Evolutionary conservation across 2,329 filamentous ascomycete genomes (phyloP), one percentile per base, ranked within the genome.

Genomic region (Penicillium occitanis): DNA sequence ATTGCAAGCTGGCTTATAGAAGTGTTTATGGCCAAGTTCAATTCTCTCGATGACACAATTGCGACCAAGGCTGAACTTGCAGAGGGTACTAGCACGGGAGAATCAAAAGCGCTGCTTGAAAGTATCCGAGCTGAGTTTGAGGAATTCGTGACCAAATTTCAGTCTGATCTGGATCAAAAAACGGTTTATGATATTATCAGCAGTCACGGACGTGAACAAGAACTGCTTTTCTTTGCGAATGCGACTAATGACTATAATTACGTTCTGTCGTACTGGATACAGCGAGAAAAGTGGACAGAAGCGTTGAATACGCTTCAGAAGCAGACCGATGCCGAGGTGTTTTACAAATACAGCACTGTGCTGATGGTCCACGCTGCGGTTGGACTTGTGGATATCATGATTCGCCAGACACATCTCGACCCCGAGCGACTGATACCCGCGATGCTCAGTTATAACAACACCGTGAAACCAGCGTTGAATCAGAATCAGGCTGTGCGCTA

Each of bases 281-380:
- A 98, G 78, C 87, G 94, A 67, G 95, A 98, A 79, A 88, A 91
- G 71, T 99, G 95, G 95, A 80, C 83, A 4, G 93, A 97, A 72
- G 92, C 93, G 2, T 83, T 99, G 70, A 87, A 88, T 64, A 93
- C 98, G 48, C 84, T 99, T 62, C 96, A 97, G 81, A 93, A 91
- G 77, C 95, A 99, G 79, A 96, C 90, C 5, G 91, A 96, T 61
- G 87, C 92, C 0, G 92, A 96, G 61, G 91, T 96, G 55, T 99
- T 98, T 79, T 98, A 98, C 82, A 90, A 92, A 69, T 97, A 98
- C 77, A 95, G 92, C 81, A 97, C 90, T 73, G 93, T 98, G n/a
- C 85, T 99, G 58, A 97, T 99, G 90, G 90, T 89, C 17, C 91
- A 97, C 75, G 89, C 89, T 3, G 88, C 94, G 0, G 86, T 90